Base-by-base conservation (phyloP, 2,329 filamentous ascomycete species). In the Talaromyces sp. region DNA sequence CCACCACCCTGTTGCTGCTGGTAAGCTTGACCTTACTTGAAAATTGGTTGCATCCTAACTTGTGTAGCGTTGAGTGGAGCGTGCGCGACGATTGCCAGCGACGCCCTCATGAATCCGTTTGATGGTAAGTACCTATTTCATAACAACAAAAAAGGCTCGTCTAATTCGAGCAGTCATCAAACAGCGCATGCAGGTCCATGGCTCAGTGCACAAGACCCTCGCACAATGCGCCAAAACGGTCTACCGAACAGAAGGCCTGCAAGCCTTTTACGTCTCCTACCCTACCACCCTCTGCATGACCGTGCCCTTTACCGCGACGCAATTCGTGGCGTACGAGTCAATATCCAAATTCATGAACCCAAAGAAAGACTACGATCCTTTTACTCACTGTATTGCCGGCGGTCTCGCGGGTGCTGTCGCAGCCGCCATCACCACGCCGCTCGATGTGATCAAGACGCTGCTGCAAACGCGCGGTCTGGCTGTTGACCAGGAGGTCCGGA, bases 101-200 rank as follows among this genome's bases (percentile, higher is more conserved):
- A 99, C 81, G 95, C 95, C 59, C 86, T 99, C 67, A 99, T 99
- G 95, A 99, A 98, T 73, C 95, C 95, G 25, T 99, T 99, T 75
- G 95, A 99, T 80, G 92, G 92, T 96, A 84, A 71, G 85, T 57
- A 15, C 8, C 11, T 8, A 27, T 8, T 6, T 17, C 6, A n/a
- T n/a, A 27, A n/a, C 17, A 33, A 27, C 10, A 9, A 25, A 10
- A 8, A 39, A 63, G 63, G 36, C 42, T 11, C 13, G 33, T 66
- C 62, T 33, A 62, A 49, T 33, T 30, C 52, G 55, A 32, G 22
- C 71, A 97, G 95, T 99, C 64, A 96, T 99, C 81, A 99, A 99
- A 80, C 95, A 99, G 77, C 91, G 95, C 70, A 99, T 99, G 95
- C 95, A 99, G 77, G 90, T 99, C 63, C 91, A 96, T 74, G 90